A percentile compares a stretch with the other conserved stretches of the same genome.
Evolutionary conservation across 192 early-diverging fungal species (phyloP).

Genomic region (Coemansia sp.): DNA sequence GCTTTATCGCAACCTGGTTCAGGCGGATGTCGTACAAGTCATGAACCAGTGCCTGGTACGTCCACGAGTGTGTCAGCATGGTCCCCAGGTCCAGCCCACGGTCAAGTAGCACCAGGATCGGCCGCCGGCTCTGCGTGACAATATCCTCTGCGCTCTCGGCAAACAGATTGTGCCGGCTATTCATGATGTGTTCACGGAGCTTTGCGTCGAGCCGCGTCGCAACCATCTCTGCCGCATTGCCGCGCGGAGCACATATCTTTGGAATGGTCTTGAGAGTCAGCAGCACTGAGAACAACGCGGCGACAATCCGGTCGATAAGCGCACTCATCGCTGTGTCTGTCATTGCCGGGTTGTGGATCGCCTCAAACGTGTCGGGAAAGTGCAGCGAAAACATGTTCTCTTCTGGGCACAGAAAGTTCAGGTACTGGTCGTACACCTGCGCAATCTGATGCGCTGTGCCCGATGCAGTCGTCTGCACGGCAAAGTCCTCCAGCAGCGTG

Average conservation of each 20-base stretch:
- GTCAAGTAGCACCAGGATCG: constrained; percentile 84
- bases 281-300: constrained; percentile 80
- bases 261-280: constrained; percentile 87
- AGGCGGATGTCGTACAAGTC: constrained; percentile 91
- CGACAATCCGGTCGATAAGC: constrained; percentile 75
- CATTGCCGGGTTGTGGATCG: constrained; percentile 77
- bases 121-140: constrained; percentile 56
- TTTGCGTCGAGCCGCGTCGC: constrained; percentile 83
- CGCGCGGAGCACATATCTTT: constrained; percentile 82
- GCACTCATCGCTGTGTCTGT: constrained; percentile 75
- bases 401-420: constrained; percentile 92
- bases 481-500: constrained; percentile 87
- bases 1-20: constrained; percentile 65
- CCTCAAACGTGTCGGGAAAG: constrained; percentile 69
- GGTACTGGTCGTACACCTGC: constrained; percentile 95
- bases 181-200: constrained; percentile 88
- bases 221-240: constrained; percentile 91
- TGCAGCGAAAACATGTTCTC: constrained; percentile 89
- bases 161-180: constrained; percentile 81
- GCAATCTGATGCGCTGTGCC: constrained; percentile 75
- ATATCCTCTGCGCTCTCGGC: constrained; percentile 47
- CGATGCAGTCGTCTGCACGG: constrained; percentile 68
- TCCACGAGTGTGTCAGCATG: constrained; percentile 97
- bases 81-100: constrained; percentile 85
- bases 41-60: constrained; percentile 93